Base-by-base conservation (phyloP, 2,329 filamentous ascomycete species). In the Gnomoniopsis smithogilvyi region DNA sequence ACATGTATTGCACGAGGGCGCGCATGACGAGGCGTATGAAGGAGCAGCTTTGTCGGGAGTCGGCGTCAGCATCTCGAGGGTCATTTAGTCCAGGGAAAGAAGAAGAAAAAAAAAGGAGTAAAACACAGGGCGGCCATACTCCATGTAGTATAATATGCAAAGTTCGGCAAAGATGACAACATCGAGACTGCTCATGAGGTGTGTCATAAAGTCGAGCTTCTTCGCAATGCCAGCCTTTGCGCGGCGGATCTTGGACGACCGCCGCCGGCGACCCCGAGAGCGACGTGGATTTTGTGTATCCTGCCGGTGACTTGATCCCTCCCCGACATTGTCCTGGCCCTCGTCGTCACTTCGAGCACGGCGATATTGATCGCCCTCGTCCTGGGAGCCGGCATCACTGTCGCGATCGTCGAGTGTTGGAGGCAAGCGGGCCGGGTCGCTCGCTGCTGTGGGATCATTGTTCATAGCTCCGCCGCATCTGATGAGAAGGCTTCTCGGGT, bases 81-180 rank as follows among this genome's bases (percentile, higher is more conserved):
- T 41, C 38, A 41, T 6, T 3, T 41, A 15, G 4, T 26, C 19
- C 21, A 38, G n/a, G n/a, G n/a, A n/a, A n/a, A n/a, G 34, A 22
- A 12, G 52, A 53, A 7, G 34, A 6, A 41, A 57, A 49, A n/a
- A 14, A 51, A 11, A 11, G 6, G 15, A 33, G 2, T 19, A 2
- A 52, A 43, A 41, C 22, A 17, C 22, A 30, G 26, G 21, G 21
- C 46, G 46, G n/a, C 69, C 81, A 58, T 76, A 89, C 86, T 90
- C 87, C 81, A 89, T 85, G 70, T 89, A 89, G 69, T 90, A 90
- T 65, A 89, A 66, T 47, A 81, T 78, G 67, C 83, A 86, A 58
- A 89, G 75, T 74, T 89, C 85, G 45, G 81, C 82, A 69, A 86
- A 87, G 51, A 88, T 80, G 49, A 88, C 67, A 66, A 82, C 80